A percentile compares a stretch with the other conserved stretches of the same genome.
phyloP scores from a whole-genome alignment of 768 basidiomycete genomes.

The Leccinum sublutescens region DNA sequence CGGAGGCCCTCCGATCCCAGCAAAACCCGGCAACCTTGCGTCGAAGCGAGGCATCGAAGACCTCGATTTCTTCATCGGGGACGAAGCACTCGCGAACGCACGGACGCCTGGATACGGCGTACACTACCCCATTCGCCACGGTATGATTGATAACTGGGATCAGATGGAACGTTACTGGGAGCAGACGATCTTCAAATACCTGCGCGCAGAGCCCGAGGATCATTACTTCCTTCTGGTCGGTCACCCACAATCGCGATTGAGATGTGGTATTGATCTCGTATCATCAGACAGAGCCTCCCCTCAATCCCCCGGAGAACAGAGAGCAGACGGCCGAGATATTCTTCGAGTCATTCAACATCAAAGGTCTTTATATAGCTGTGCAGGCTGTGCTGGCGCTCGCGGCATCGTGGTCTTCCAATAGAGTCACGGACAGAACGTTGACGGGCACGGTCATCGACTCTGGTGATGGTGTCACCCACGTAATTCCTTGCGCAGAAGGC shows the following conservation, averaged over 20 bases:
- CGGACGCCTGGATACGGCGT: slow-evolving; percentile 94
- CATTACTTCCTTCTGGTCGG: slow-evolving; percentile 96
- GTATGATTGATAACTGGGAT: slow-evolving; percentile 98
- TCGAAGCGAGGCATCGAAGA: slow-evolving; percentile 98
- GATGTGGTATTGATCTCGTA: background rate
- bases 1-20: slow-evolving; percentile 73
- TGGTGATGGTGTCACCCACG: slow-evolving; percentile 98
- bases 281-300: slow-evolving; percentile 92
- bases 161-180: slow-evolving; percentile 99
- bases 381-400: slow-evolving; percentile 98
- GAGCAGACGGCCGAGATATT: slow-evolving; percentile 99
- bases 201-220: slow-evolving; percentile 97
- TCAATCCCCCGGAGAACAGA: slow-evolving; percentile 97
- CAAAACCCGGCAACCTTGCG: slow-evolving; percentile 88
- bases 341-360: slow-evolving; percentile 99
- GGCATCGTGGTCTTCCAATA: slow-evolving; percentile 93
- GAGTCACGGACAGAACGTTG: slow-evolving; percentile 84
- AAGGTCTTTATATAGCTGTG: slow-evolving; percentile 97
- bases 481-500: slow-evolving; percentile 93
- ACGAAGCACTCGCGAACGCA: slow-evolving; percentile 93
- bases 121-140: slow-evolving; percentile 95
- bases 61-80: slow-evolving; percentile 99
- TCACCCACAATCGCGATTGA: slow-evolving; percentile 6
- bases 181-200: slow-evolving; percentile 99
- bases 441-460: slow-evolving; percentile 99